Conservation (phyloP, 768 basidiomycete genomes). For the Boletus tylopilopsis region DNA sequence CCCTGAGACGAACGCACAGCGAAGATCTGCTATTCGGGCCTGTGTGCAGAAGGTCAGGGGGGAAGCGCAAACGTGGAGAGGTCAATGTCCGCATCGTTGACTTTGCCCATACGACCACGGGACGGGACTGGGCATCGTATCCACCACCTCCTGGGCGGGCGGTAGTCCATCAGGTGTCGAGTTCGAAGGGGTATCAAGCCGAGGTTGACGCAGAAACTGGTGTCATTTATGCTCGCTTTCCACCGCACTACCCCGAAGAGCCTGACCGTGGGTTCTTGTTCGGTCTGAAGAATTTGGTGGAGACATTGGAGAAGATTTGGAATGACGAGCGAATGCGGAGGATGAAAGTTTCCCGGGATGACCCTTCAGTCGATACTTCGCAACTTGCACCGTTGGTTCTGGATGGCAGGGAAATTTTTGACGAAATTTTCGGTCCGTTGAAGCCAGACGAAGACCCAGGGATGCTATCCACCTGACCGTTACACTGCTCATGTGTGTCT, state of each 20-base stretch:
- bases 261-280: slow-evolving; percentile 94
- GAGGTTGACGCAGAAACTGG: slow-evolving; percentile 82
- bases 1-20: slow-evolving; percentile 70
- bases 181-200: slow-evolving; percentile 74
- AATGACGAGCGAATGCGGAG: slow-evolving; percentile 74
- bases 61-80: slow-evolving; percentile 81
- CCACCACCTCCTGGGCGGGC: slow-evolving; percentile 43
- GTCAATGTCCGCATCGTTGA: slow-evolving; percentile 96
- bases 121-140: slow-evolving; percentile 79
- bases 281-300: slow-evolving; percentile 79
- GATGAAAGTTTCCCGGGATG: slow-evolving; percentile 60
- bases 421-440: slow-evolving; percentile 57
- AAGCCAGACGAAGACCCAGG: slow-evolving; percentile 63
- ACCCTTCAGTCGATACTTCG: slow-evolving; percentile 40
- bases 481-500: not conserved
- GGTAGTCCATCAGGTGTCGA: slow-evolving; percentile 44
- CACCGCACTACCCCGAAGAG: slow-evolving; percentile 83
- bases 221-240: slow-evolving; percentile 86
- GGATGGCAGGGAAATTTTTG: slow-evolving; percentile 78
- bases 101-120: slow-evolving; percentile 98
- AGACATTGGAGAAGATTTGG: slow-evolving; percentile 81
- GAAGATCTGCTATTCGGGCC: slow-evolving; percentile 75
- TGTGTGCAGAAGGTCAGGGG: slow-evolving; percentile 55
- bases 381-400: slow-evolving; percentile 62
- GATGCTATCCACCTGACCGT: slow-evolving; percentile 63